A percentile compares a stretch with the other conserved stretches of the same genome.
Conservation (phyloP, 768 basidiomycete species). For the Mycena rebaudengoi region DNA sequence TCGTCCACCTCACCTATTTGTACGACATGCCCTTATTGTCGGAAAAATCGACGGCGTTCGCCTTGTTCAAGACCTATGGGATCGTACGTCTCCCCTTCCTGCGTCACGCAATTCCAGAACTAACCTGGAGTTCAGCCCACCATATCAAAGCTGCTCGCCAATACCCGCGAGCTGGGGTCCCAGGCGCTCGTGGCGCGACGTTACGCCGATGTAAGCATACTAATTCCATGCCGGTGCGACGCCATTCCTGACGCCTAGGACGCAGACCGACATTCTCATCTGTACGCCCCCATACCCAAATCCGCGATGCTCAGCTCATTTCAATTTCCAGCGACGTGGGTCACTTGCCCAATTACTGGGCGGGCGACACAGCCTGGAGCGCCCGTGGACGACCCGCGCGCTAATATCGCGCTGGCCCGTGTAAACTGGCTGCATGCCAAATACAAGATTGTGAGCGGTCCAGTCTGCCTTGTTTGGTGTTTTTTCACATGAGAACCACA, state of each 20-base stretch:
- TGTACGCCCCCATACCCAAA: constrained; percentile 31
- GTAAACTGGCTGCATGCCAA: constrained; percentile 54
- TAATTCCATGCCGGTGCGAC: background rate
- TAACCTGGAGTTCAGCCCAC: constrained; percentile 45
- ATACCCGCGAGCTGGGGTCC: constrained; percentile 50
- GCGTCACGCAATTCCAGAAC: background rate
- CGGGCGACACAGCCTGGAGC: constrained; percentile 22
- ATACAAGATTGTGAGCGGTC: constrained; percentile 46
- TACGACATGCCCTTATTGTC: constrained; percentile 58
- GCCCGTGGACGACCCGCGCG: constrained; percentile 48
- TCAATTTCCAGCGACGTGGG: constrained; percentile 41
- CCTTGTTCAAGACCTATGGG: constrained; percentile 62
- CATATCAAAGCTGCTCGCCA: constrained; percentile 51
- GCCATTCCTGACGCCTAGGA: background rate
- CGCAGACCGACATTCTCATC: constrained; percentile 55
- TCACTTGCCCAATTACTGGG: constrained; percentile 43
- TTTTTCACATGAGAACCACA: background rate
- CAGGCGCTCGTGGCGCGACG: constrained; percentile 48
- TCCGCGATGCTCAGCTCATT: background rate
- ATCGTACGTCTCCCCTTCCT: constrained; percentile 44
- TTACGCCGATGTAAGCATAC: constrained; percentile 57
- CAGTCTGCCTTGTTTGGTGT: background rate
- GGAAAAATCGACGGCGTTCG: constrained; percentile 53
- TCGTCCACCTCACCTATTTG: constrained; percentile 40
- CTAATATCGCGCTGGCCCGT: constrained; percentile 49